A percentile compares a stretch with the other conserved stretches of the same genome.
phyloP scores from a whole-genome alignment of 805 yeast species.

The Wickerhamiella azyma region DNA sequence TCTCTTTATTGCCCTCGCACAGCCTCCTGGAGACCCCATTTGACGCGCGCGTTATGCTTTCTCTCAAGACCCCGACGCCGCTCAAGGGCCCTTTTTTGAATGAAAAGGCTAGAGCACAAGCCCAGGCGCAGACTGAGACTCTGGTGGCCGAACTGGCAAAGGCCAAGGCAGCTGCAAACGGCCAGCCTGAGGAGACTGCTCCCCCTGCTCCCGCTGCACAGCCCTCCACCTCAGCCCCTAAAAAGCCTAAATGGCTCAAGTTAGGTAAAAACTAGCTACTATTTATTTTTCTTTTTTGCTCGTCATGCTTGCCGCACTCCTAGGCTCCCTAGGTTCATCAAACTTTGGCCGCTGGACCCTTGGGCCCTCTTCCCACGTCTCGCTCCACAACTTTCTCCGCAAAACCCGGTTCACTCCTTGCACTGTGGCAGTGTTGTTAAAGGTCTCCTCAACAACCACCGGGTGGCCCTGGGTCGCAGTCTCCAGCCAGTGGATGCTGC shows the following conservation, averaged over 20 bases:
- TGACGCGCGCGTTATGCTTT: conserved; percentile 34
- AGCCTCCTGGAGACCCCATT: conserved; percentile 31
- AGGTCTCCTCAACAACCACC: too few species aligned
- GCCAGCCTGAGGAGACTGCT: not conserved
- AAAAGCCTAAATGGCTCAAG: conserved; percentile 20
- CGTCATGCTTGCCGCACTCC: too few species aligned
- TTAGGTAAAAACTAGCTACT: conserved; percentile 7
- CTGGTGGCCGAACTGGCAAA: too few species aligned
- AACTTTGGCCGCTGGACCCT: too few species aligned
- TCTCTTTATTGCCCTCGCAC: conserved; percentile 22
- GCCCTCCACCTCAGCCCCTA: conserved; percentile 3
- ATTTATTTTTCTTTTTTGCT: not conserved
- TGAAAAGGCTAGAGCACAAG: conserved; percentile 10
- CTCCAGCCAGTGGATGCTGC: too few species aligned
- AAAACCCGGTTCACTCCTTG: too few species aligned
- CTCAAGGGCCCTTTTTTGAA: conserved; percentile 12
- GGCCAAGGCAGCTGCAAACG: not conserved
- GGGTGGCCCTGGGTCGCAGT: too few species aligned
- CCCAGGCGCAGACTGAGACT: not conserved
- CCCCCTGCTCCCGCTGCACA: not conserved
- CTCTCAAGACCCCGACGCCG: conserved; percentile 24
- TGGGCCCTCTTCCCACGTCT: too few species aligned
- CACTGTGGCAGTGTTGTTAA: too few species aligned
- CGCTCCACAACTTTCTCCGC: too few species aligned
- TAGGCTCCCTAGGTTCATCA: too few species aligned